Conservation (phyloP, 345 rosid genomes). For the Eucalyptus leucophloia region DNA sequence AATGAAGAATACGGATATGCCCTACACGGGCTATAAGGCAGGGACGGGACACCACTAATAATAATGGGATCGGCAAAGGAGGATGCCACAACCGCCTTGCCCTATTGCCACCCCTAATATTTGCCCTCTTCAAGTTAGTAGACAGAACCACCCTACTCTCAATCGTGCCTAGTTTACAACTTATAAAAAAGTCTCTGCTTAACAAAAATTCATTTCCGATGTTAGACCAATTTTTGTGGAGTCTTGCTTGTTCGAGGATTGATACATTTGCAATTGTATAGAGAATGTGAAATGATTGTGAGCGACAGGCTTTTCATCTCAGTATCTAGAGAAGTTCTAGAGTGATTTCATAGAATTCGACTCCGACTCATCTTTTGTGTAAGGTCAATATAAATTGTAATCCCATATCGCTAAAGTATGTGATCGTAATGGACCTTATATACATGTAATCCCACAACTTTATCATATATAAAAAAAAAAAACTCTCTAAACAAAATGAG, state of each 20-base stretch:
- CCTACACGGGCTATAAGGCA: background rate
- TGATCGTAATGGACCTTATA: background rate
- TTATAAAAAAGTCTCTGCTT: background rate
- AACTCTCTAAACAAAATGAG: background rate
- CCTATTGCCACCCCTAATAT: background rate
- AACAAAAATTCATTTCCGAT: background rate
- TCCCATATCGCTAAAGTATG: accelerated
- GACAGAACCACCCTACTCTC: background rate
- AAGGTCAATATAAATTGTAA: background rate
- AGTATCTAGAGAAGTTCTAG: background rate
- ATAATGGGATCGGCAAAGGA: background rate
- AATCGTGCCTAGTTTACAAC: background rate
- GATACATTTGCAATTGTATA: background rate
- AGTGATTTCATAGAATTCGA: background rate
- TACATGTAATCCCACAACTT: accelerated
- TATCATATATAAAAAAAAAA: too few species aligned
- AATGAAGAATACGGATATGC: background rate
- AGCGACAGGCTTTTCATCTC: background rate
- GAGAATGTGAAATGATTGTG: background rate
- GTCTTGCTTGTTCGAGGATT: background rate
- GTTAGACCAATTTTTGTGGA: background rate
- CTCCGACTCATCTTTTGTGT: background rate
- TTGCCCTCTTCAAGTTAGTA: background rate
- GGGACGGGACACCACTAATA: background rate
- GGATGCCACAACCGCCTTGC: background rate